phyloP scores from a whole-genome alignment of 805 yeast genomes.

The Torulaspora microellipsoides region DNA sequence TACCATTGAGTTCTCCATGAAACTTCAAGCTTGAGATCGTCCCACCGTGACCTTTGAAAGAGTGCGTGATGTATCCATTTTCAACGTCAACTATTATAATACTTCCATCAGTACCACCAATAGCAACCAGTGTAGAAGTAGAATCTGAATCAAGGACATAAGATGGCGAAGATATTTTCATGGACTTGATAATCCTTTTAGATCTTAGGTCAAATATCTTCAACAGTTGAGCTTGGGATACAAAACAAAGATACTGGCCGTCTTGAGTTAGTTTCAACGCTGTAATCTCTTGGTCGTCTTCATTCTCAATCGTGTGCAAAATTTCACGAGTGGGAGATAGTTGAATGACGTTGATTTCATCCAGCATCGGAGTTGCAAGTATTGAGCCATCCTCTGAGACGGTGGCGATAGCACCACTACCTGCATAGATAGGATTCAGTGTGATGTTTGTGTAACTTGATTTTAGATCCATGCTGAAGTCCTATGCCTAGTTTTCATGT shows the following conservation, averaged over 20 bases:
- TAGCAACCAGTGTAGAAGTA: constrained; percentile 81
- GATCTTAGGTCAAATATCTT: constrained; percentile 47
- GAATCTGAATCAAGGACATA: constrained; percentile 72
- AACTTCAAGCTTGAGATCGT: constrained; percentile 74
- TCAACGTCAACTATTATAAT: constrained; percentile 90
- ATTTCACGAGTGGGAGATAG: constrained; percentile 38
- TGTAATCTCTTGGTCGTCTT: constrained; percentile 73
- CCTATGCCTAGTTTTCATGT: too few species aligned
- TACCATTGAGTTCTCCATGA: constrained; percentile 64
- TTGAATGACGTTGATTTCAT: constrained; percentile 69
- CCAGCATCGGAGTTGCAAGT: constrained; percentile 76
- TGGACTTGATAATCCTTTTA: constrained; percentile 42
- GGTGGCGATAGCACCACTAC: constrained; percentile 77
- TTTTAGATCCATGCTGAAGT: constrained; percentile 28
- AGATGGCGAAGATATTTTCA: constrained; percentile 72
- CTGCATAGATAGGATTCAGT: constrained; percentile 72
- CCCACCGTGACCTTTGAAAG: constrained; percentile 89
- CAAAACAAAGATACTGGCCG: constrained; percentile 60
- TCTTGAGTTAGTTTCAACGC: constrained; percentile 74
- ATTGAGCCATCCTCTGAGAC: constrained; percentile 56
- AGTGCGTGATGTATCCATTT: constrained; percentile 83
- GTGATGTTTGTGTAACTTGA: constrained; percentile 35
- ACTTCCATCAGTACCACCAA: constrained; percentile 94
- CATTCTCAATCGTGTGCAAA: constrained; percentile 69
- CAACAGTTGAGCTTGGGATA: constrained; percentile 81